Evolutionary conservation across 2,329 filamentous ascomycete species (phyloP), one percentile per base, ranked within the genome.

Genomic region (Fusarium begoniae): DNA sequence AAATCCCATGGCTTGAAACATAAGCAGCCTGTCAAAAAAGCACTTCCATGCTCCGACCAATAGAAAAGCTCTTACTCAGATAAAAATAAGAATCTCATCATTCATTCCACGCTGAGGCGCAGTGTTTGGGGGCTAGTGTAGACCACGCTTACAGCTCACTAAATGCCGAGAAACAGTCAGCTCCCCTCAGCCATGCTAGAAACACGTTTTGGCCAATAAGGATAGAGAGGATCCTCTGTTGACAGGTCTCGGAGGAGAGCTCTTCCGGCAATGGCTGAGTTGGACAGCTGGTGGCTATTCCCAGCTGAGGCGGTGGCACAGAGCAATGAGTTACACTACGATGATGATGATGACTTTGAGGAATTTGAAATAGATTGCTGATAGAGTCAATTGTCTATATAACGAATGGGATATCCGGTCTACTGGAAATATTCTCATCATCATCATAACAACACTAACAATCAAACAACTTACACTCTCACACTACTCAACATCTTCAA

Each of bases 301-400:
- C 58, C 67, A 71, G 62, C 28, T 50, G 60, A 56, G 54, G 69
- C 51, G 59, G 56, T 63, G 67, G 30, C 66, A 56, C 53, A 54
- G 59, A 32, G 47, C 37, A 47, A 38, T 43, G 44, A 55, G 66
- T 51, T 55, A 44, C 35, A 28, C 22, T 53, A 30, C 22, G 26
- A n/a, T 51, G 44, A 41, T 41, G 26, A 47, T 15, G 69, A 53
- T 62, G 28, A 22, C 17, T 47, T 24, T 30, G 18, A 15, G 24
- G 18, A n/a, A 37, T 37, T 35, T 47, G 24, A 32, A 57, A 45
- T 12, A 11, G 5, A 24, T 28, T 53, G 9, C 1, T n/a, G 38
- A n/a, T 32, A 5, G 10, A 17, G 17, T 20, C 2, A 15, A 35
- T 22, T 38, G 15, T 68, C 8, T 79, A 79, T 78, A 78, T 79